These are phyloP conservation scores for Kwoniella sp. DNA, from an alignment of 768 basidiomycete genomes.

Conservation along the genomic window DNA sequence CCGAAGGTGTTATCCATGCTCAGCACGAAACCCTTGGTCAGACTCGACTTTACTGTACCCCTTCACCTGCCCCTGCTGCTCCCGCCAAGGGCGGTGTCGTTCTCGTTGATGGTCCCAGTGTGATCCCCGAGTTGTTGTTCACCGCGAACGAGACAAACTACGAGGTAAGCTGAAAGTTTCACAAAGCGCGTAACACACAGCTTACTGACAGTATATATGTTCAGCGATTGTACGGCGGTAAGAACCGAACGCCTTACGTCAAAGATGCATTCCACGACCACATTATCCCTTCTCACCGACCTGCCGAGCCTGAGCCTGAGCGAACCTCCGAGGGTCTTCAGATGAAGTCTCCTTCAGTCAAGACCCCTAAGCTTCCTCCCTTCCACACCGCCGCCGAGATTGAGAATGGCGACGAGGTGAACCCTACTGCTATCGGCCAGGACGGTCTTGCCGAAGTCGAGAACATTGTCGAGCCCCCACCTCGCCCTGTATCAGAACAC, in stretches of 20 bases:
- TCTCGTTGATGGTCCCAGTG: constrained; percentile 63
- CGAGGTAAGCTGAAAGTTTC: constrained; percentile 51
- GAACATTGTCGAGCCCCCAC: constrained; percentile 50
- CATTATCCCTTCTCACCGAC: constrained; percentile 83
- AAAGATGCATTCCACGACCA: constrained; percentile 99
- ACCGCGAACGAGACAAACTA: constrained; percentile 99
- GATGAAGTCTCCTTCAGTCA: constrained; percentile 32
- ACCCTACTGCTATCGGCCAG: constrained; percentile 53
- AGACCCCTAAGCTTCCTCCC: constrained; percentile 41
- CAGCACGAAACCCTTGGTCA: constrained; percentile 74
- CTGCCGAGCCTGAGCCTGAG: constrained; percentile 56
- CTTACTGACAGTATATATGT: constrained; percentile 10
- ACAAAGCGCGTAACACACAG: too few relatives aligned
- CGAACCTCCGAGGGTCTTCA: constrained; percentile 21
- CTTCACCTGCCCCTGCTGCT: constrained; percentile 86
- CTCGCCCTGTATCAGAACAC: constrained; percentile 33
- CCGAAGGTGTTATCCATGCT: constrained; percentile 59
- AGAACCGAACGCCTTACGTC: constrained; percentile 77
- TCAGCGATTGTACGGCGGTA: constrained; percentile 82
- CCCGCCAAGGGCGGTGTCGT: constrained; percentile 64
- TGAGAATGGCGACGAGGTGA: constrained; percentile 33
- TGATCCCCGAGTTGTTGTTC: constrained; percentile 84
- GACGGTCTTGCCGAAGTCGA: constrained; percentile 45
- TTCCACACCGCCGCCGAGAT: constrained; percentile 25
- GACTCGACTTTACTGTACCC: constrained; percentile 81